These are phyloP conservation scores for Lichtheimia hyalospora DNA, from an alignment of 371 early-diverging fungal genomes.

Conservation along the genomic window DNA sequence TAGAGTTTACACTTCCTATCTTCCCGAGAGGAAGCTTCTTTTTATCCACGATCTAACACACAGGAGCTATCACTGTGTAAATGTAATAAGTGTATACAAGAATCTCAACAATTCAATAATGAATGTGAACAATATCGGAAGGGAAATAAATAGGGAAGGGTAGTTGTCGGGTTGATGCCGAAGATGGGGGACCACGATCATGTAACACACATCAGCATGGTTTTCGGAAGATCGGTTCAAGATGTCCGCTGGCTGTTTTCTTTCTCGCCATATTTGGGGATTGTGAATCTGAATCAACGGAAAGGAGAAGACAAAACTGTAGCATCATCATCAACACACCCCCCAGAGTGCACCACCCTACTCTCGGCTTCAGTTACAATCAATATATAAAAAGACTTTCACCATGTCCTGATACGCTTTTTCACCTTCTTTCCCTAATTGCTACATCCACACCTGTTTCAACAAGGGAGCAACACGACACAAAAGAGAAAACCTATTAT, in stretches of 20 bases:
- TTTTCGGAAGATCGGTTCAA: not conserved
- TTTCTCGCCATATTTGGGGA: not conserved
- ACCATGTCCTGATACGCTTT: not conserved
- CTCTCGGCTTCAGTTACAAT: not conserved
- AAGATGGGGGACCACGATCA: no score
- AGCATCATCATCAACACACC: slow-evolving; percentile 1
- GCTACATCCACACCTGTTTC: not conserved
- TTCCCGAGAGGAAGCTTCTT: no score
- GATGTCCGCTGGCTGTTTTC: not conserved
- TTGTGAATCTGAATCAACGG: not conserved
- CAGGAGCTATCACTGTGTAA: no score
- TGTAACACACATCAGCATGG: no score
- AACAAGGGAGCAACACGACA: not conserved
- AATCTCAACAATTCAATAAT: no score
- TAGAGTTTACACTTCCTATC: no score
- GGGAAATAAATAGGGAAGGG: no score
- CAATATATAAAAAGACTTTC: not conserved
- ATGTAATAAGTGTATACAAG: no score
- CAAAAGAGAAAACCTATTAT: no score
- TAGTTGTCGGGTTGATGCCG: no score
- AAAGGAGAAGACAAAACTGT: not conserved
- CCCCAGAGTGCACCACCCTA: not conserved
- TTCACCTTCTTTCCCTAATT: not conserved
- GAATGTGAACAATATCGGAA: no score
- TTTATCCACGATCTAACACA: no score